Percentiles rank a stretch among this genome's conserved stretches.
phyloP scores from a whole-genome alignment of 495 filamentous ascomycete genomes.

The Diplogelasinospora grovesii region DNA sequence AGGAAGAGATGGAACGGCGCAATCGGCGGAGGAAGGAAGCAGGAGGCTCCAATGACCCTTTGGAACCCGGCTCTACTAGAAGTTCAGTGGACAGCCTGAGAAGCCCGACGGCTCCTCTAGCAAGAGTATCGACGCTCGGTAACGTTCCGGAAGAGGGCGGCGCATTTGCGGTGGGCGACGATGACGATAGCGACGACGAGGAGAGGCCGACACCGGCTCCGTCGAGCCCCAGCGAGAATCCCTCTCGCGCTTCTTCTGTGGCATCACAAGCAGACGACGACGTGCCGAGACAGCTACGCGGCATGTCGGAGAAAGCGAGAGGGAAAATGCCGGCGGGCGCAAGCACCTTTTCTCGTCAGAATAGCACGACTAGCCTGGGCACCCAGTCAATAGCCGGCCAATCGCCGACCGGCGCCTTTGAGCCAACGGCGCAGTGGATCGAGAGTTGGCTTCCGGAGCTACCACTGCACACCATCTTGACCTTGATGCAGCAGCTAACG shows the following conservation, averaged over 20 bases:
- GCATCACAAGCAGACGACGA: conserved; percentile 57
- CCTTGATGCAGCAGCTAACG: conserved; percentile 60
- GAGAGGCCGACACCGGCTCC: conserved; percentile 62
- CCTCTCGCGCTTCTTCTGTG: conserved; percentile 67
- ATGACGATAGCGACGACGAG: conserved; percentile 73
- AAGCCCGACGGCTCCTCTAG: conserved; percentile 49
- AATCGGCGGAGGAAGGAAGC: conserved; percentile 68
- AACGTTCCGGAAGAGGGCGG: conserved; percentile 71
- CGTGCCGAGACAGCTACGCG: conserved; percentile 79
- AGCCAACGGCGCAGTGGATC: conserved; percentile 75
- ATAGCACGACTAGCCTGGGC: conserved; percentile 77
- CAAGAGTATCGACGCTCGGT: conserved; percentile 56
- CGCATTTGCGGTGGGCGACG: conserved; percentile 86
- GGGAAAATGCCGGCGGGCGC: conserved; percentile 93
- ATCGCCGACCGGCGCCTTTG: conserved; percentile 55
- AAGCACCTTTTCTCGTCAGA: conserved; percentile 79
- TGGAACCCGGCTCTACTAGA: conserved; percentile 43
- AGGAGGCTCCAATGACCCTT: conserved; percentile 35
- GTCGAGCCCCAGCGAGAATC: conserved; percentile 63
- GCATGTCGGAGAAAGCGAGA: conserved; percentile 96
- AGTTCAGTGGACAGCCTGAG: conserved; percentile 67
- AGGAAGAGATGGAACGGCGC: conserved; percentile 83
- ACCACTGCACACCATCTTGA: conserved; percentile 84
- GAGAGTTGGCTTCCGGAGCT: conserved; percentile 90
- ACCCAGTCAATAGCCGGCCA: conserved; percentile 53